These are phyloP conservation scores for Tausonia pullulans DNA, from an alignment of 1,284 basidiomycete species.

Conservation along the genomic window DNA sequence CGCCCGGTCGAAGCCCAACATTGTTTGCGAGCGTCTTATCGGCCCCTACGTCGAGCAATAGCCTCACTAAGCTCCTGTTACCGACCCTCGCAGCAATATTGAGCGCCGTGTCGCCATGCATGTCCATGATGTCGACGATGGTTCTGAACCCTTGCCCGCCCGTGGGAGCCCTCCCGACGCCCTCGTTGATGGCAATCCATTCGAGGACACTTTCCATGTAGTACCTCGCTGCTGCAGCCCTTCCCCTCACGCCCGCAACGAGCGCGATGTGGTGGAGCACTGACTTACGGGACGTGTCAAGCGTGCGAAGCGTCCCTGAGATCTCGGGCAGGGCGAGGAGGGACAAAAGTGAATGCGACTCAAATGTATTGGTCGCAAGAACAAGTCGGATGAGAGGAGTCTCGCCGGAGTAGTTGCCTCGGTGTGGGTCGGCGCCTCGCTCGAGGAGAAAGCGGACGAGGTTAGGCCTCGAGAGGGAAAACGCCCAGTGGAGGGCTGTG, in stretches of 20 bases:
- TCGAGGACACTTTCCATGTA: conserved; percentile 85
- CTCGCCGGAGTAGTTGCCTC: conserved; percentile 88
- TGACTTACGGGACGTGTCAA: conserved; percentile 79
- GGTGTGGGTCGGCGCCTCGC: conserved; percentile 69
- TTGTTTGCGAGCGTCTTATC: conserved; percentile 88
- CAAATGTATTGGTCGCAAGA: conserved; percentile 76
- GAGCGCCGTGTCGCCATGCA: conserved; percentile 90
- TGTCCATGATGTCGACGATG: conserved; percentile 84
- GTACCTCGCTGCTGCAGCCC: conserved; percentile 72
- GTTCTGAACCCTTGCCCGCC: conserved; percentile 51
- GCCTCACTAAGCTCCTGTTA: conserved; percentile 74
- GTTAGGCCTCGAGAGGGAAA: conserved; percentile 63
- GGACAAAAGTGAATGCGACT: conserved; percentile 59
- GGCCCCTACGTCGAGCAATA: conserved; percentile 84
- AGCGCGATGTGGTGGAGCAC: conserved; percentile 92
- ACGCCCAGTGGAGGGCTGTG: conserved; percentile 86
- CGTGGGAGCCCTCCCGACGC: conserved; percentile 1
- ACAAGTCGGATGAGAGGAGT: conserved; percentile 88
- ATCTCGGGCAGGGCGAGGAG: conserved; percentile 50
- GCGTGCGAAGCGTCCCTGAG: conserved; percentile 65
- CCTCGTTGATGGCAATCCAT: conserved; percentile 49
- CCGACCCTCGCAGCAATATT: conserved; percentile 92
- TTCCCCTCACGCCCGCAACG: conserved; percentile 79
- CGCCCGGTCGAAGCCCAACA: conserved; percentile 78
- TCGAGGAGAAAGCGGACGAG: conserved; percentile 57